A percentile compares a stretch with the other conserved stretches of the same genome.
These are phyloP conservation scores for Cornus controversa DNA, from an alignment of 148 eudicot species.

Conservation along the genomic window DNA sequence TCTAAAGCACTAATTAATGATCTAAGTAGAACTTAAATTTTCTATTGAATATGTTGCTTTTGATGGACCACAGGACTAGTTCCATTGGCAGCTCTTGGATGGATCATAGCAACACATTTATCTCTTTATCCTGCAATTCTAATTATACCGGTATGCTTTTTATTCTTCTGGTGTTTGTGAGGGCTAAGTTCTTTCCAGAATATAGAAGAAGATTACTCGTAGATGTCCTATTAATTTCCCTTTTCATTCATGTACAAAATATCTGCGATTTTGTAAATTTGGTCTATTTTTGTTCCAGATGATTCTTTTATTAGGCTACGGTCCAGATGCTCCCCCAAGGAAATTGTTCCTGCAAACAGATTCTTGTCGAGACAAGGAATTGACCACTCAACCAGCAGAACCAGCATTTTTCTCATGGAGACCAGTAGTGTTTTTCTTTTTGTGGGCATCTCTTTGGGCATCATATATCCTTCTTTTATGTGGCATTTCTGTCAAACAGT, in stretches of 20 bases:
- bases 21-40: background rate
- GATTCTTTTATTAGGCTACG: conserved; percentile 69
- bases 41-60: conserved; percentile 21
- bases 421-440: conserved; percentile 52
- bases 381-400: conserved; percentile 21
- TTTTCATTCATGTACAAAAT: background rate
- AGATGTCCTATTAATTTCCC: background rate
- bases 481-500: conserved; percentile 60
- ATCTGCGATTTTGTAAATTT: background rate
- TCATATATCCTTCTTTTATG: conserved; percentile 66
- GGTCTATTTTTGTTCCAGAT: conserved; percentile 40
- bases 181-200: conserved; percentile 8
- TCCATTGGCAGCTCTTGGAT: conserved; percentile 91
- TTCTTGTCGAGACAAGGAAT: conserved; percentile 26
- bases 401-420: conserved; percentile 58
- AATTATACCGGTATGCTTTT: conserved; percentile 65
- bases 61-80: conserved; percentile 49
- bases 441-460: conserved; percentile 77
- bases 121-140: conserved; percentile 84
- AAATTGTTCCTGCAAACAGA: conserved; percentile 50
- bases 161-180: conserved; percentile 7
- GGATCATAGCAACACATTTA: conserved; percentile 88
- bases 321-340: conserved; percentile 84
- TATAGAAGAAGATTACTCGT: background rate
- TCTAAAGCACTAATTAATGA: background rate